These are phyloP conservation scores for Rhodosorus marinus DNA, from an alignment of 23 red algal species.

Conservation along the genomic window DNA sequence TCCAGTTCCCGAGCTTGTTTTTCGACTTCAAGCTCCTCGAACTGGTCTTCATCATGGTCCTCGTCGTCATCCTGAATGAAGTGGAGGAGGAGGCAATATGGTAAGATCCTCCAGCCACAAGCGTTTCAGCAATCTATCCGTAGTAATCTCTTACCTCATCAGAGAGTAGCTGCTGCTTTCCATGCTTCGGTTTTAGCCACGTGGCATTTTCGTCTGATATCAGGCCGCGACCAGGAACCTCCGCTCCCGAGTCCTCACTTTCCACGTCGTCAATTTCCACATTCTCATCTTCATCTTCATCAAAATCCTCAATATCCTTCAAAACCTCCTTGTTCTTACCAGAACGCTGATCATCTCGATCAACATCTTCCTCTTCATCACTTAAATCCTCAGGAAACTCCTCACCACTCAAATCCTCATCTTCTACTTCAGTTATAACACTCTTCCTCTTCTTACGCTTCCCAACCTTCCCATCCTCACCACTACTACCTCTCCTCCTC, in stretches of 20 bases:
- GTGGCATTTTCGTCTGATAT: conserved; percentile 18
- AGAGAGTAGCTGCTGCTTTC: not conserved
- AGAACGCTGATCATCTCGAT: not conserved
- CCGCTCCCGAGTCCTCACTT: not conserved
- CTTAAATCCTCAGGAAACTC: not conserved
- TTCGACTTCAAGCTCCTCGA: conserved; percentile 1
- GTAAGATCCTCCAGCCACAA: not conserved
- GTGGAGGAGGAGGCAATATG: not conserved
- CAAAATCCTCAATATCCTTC: not conserved
- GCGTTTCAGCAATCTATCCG: not conserved
- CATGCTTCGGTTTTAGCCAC: conserved; percentile 26
- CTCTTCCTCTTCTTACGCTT: conserved; percentile 17
- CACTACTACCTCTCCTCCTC: conserved; percentile 12
- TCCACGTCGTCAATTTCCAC: not conserved
- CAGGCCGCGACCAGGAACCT: not conserved
- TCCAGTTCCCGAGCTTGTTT: conserved; percentile 25
- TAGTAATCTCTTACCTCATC: not conserved
- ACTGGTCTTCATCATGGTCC: not conserved
- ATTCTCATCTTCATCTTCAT: conserved; percentile 3
- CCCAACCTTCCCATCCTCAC: conserved; percentile 8
- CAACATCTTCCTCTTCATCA: not conserved
- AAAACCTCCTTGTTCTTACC: not conserved
- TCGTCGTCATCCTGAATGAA: not conserved
- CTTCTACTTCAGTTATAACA: conserved; percentile 14
- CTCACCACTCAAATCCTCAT: conserved; percentile 3